phyloP scores from a whole-genome alignment of 805 yeast genomes.

The Clavispora santaluciae region DNA sequence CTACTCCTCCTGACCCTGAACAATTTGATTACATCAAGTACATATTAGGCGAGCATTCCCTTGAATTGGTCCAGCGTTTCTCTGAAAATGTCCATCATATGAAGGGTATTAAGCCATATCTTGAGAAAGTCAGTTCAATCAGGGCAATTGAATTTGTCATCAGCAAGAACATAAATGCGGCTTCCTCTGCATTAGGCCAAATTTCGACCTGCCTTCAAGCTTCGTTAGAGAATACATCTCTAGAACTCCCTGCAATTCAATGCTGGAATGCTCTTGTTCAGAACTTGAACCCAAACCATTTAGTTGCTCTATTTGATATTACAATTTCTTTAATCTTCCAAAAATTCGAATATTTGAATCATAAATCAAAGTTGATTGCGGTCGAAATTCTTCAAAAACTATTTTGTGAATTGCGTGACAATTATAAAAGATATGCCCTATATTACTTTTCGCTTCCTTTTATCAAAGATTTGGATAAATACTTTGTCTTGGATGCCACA shows the following conservation, averaged over 20 bases:
- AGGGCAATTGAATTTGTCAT: slow-evolving; percentile 70
- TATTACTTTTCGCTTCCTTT: slow-evolving; percentile 52
- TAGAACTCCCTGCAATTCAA: slow-evolving; percentile 56
- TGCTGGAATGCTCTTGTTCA: slow-evolving; percentile 65
- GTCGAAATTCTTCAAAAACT: slow-evolving; percentile 42
- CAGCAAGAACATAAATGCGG: slow-evolving; percentile 50
- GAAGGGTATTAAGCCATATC: slow-evolving; percentile 64
- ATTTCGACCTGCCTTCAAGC: slow-evolving; percentile 82
- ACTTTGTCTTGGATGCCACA: slow-evolving; percentile 17
- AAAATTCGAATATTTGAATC: slow-evolving; percentile 51
- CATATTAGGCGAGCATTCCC: slow-evolving; percentile 49
- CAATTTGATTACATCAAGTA: slow-evolving; percentile 24
- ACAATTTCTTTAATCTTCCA: slow-evolving; percentile 70
- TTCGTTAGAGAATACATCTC: slow-evolving; percentile 57
- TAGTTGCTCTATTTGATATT: slow-evolving; percentile 66
- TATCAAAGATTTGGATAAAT: slow-evolving; percentile 18
- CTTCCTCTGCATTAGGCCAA: slow-evolving; percentile 64
- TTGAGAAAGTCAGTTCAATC: slow-evolving; percentile 67
- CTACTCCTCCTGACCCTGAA: slow-evolving; percentile 6
- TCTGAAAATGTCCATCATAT: slow-evolving; percentile 75
- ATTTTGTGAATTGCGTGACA: slow-evolving; percentile 27
- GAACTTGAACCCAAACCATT: slow-evolving; percentile 50
- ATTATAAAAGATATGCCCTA: slow-evolving; percentile 41
- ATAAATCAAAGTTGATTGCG: slow-evolving; percentile 47
- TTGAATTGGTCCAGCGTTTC: slow-evolving; percentile 74